Evolutionary conservation across 1,284 basidiomycete species (phyloP), one percentile per base, ranked within the genome.

Genomic region (Ceratobasidium sp.): DNA sequence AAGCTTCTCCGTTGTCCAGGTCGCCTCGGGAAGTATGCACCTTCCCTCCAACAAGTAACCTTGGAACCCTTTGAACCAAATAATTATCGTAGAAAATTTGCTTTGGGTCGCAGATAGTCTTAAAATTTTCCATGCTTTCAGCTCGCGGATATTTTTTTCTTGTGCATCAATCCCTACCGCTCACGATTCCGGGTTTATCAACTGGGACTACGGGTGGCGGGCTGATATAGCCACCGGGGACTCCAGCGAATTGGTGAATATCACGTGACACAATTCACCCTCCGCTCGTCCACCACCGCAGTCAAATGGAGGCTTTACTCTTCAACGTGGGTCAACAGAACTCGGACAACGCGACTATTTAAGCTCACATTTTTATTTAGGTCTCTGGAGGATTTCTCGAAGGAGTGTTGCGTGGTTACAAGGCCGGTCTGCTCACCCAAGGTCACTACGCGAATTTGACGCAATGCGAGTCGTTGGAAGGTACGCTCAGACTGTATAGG

Each of bases 401-500:
- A 85, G 98, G 94, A 48, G 93, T 99, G 60, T 91, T 99, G 18
- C 89, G 98, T 81, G 98, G 98, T 3, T 98, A 97, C 90, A 97
- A 96, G 86, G 91, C 94, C 65, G 96, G 96, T 33, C 92, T 99
- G 80, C 90, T 99, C 76, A 93, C 92, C 65, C 93, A 95, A 83
- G 89, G 87, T 81, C 95, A 98, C 84, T 99, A 99, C 85, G 90
- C 93, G 83, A 98, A 96, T 85, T 87, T 99, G 83, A 95, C 95
- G 3, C 98, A 99, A 86, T 99, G 98, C 89, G 98, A 99, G 86
- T 96, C 91, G 55, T 90, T 99, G 64, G 98, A 99, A 88, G 97
- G 97, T 94, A 82, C 82, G 88, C 83, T 10, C 33, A 44, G 10
- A 23, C 8, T 27, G 41, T 14, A 18, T 41, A 6, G n/a, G 20